Conservation (phyloP, 108 stramenopile species). For the Bacterosira constricta region DNA sequence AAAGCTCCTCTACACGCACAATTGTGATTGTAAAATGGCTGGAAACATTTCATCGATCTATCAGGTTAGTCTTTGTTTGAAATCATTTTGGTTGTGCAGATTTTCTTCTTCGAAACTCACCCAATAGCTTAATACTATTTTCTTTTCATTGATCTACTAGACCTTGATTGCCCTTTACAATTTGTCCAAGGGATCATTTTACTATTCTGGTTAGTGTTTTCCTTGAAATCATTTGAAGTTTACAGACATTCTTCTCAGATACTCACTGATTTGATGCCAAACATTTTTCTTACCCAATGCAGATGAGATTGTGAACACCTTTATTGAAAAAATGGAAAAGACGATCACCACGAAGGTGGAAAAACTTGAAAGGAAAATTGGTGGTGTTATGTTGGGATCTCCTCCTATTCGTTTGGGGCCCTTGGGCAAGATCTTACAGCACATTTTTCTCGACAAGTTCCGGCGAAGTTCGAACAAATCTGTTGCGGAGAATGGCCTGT, state of each 20-base stretch:
- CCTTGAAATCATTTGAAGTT: neutral
- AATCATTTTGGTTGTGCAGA: too few relatives aligned
- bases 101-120: too few relatives aligned
- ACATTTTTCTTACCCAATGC: neutral
- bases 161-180: slow-evolving; percentile 55
- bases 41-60: slow-evolving; percentile 59
- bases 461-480: slow-evolving; percentile 34
- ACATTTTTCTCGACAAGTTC: slow-evolving; percentile 54
- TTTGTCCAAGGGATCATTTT: slow-evolving; percentile 46
- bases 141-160: slow-evolving; percentile 56
- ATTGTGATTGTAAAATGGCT: slow-evolving; percentile 61
- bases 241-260: neutral
- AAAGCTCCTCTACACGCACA: slow-evolving; percentile 47
- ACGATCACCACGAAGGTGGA: slow-evolving; percentile 41
- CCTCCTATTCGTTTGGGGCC: slow-evolving; percentile 19
- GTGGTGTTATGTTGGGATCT: slow-evolving; percentile 13
- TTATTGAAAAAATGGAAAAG: slow-evolving; percentile 60
- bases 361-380: slow-evolving; percentile 34
- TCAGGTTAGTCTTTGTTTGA: too few relatives aligned
- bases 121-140: too few relatives aligned
- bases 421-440: slow-evolving; percentile 34
- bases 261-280: neutral
- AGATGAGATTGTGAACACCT: slow-evolving; percentile 61
- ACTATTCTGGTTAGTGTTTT: slow-evolving; percentile 38
- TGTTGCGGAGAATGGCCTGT: slow-evolving; percentile 25